Evolutionary conservation across 441 rosid genomes (phyloP).

Genomic region (Croton laevigatus): DNA sequence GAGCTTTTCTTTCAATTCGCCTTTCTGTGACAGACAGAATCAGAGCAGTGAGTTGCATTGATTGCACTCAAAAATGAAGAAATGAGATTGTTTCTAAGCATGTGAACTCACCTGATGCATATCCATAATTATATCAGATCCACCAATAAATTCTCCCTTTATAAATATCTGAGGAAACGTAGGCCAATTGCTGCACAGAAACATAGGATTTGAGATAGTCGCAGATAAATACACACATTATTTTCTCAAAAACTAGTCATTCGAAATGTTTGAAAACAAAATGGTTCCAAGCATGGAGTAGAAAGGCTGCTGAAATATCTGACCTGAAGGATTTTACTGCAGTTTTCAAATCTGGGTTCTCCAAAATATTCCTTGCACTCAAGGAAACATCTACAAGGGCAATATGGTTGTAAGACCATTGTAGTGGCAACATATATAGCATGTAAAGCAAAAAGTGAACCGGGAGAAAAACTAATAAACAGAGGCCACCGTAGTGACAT

Average conservation of each 20-base stretch:
- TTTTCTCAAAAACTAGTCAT: not conserved
- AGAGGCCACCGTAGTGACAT: not conserved
- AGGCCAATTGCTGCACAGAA: slow-evolving; percentile 86
- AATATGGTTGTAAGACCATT: slow-evolving; percentile 11
- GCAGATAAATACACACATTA: not conserved
- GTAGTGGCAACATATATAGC: not conserved
- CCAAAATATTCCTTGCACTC: slow-evolving; percentile 84
- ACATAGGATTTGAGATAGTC: slow-evolving; percentile 12
- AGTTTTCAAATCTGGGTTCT: slow-evolving; percentile 74
- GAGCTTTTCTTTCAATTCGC: slow-evolving; percentile 80
- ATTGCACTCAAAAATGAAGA: not conserved
- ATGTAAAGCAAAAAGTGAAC: slow-evolving; percentile 3
- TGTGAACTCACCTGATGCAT: slow-evolving; percentile 69
- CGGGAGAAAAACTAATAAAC: not conserved
- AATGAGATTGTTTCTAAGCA: no score
- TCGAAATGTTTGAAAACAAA: not conserved
- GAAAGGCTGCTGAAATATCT: slow-evolving; percentile 6
- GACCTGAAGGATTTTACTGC: slow-evolving; percentile 90
- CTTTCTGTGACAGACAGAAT: slow-evolving; percentile 41
- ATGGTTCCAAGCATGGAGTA: not conserved
- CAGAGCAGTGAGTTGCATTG: slow-evolving; percentile 3
- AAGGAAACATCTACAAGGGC: slow-evolving; percentile 62
- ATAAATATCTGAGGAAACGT: slow-evolving; percentile 93
- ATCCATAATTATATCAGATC: slow-evolving; percentile 81
- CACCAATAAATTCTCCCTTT: slow-evolving; percentile 91